Base-by-base conservation (phyloP, 2,329 filamentous ascomycete species). In the Curvularia sp. region DNA sequence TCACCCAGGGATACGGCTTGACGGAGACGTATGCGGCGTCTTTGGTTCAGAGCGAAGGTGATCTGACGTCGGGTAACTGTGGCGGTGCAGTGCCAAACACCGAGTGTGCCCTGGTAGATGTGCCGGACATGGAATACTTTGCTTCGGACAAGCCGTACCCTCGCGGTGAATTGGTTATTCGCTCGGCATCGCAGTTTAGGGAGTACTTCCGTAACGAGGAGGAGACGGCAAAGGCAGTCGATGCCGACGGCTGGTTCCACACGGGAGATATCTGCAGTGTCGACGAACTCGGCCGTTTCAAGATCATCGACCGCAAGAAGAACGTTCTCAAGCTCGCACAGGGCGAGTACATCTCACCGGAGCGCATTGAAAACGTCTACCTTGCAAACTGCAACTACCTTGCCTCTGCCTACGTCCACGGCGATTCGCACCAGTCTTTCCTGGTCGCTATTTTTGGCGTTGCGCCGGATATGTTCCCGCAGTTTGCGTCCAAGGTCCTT, bases 321-420 rank as follows among this genome's bases (percentile, higher is more conserved):
- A 98, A 98, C 79, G 92, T 99, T n/a, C 87, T 99, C 74, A 99
- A 99, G 85, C 87, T 99, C 55, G 89, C 94, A 0, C 95, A 99
- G 79, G 95, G 95, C 77, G 95, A 99, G 81, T 99, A 99, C 80
- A 92, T 99, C 71, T 97, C 93, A 1, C 95, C 95, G 13, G 95
- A 99, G 81, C 91, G 93, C 56, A 92, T 99, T 73, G 95, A 99
- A 82, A 97, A 97, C 76, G 90, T 97, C 34, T 96, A 93, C 77
- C 83, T 96, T 62, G 92, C 90, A 63, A 93, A 90, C 79, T 88
- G 88, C 62, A 89, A 86, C 64, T 88, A 93, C 67, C 80, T 98
- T 25, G 86, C 88, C 21, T 89, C 90, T 73, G 93, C 89, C 2
- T 97, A 92, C 74, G 91, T 98, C 25, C 94, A 99, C 79, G 95